These are phyloP conservation scores for Mixia osmundae DNA, from an alignment of 1,284 basidiomycete genomes.

Conservation along the genomic window DNA sequence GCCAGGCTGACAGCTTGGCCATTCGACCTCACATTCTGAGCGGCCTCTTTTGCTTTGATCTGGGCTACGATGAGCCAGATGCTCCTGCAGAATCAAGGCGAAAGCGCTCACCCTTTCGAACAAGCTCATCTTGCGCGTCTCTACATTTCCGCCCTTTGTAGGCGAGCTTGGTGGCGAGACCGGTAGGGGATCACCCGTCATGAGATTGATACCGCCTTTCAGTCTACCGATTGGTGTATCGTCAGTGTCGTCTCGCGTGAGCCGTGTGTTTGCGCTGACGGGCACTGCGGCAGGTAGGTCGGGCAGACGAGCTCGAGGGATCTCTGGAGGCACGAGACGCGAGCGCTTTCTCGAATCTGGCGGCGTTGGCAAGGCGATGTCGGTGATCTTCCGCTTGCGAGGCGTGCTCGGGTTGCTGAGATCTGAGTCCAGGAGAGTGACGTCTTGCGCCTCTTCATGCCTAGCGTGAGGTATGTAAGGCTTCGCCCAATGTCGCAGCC, in stretches of 20 bases:
- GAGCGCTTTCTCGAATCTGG: neutral
- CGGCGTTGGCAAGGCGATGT: neutral
- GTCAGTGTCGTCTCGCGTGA: neutral
- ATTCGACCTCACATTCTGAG: neutral
- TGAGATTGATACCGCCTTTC: too few species aligned
- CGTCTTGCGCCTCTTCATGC: conserved; percentile 3
- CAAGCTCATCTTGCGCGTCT: conserved; percentile 4
- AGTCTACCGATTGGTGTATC: neutral
- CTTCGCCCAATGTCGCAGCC: too few species aligned
- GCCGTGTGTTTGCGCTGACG: neutral
- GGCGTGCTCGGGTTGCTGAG: neutral
- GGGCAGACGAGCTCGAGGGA: neutral
- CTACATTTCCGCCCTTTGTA: neutral
- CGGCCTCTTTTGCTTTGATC: conserved; percentile 10
- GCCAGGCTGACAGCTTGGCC: neutral
- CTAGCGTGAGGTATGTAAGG: conserved; percentile 4
- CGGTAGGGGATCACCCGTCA: too few species aligned
- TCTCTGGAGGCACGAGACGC: neutral
- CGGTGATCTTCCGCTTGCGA: neutral
- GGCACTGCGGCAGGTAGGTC: neutral
- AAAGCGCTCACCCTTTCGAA: conserved; percentile 6
- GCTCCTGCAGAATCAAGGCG: too few species aligned
- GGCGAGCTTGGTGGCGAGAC: too few species aligned
- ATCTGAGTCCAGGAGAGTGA: neutral
- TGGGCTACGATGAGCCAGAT: neutral